Evolutionary conservation across 805 yeast genomes (phyloP), one percentile per base, ranked within the genome.

Genomic region (Lipomyces japonicus): DNA sequence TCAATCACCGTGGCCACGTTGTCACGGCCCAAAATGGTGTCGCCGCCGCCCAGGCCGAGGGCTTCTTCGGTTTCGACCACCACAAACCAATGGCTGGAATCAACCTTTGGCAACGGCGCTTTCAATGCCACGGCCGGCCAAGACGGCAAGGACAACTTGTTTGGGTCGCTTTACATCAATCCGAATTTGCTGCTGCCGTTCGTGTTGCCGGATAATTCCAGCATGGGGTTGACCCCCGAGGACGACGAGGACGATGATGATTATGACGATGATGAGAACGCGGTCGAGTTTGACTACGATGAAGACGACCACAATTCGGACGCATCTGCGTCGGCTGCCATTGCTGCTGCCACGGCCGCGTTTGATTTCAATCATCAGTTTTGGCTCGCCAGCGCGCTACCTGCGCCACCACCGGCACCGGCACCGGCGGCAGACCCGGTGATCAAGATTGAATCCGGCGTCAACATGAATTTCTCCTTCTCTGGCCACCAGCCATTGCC

Each of bases 141-240:
- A 7, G 14, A 14, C 23, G 14, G 39, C 23, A 35, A 35, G 31
- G 39, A 45, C 2, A 36, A 44, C 14, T 47, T 49, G 35, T 50
- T 53, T 26, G 57, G 58, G 32, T 53, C 57, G 25, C 55, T 53
- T 35, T 51, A 39, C 48, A 53, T 53, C 48, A 51, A 53, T 39
- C 58, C 58, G 9, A 57, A 53, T 45, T 45, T 53, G 12, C 44
- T 51, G 10, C 44, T 51, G 10, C 52, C 53, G 34, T 53, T 53
- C 39, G n/a, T 49, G 3, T 46, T 53, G 10, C 58, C 58, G 32
- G 58, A 53, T 40, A 45, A 53, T 46, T 30, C 34, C 38, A 21
- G 37, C 26, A 44, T 53, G 42, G 58, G 58, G 24, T 34, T 53
- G 23, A 12, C 38, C 3, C 24, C 42, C 18, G 55, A 45, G 36